phyloP scores from a whole-genome alignment of 495 filamentous ascomycete species.

The Immersiella caudata region DNA sequence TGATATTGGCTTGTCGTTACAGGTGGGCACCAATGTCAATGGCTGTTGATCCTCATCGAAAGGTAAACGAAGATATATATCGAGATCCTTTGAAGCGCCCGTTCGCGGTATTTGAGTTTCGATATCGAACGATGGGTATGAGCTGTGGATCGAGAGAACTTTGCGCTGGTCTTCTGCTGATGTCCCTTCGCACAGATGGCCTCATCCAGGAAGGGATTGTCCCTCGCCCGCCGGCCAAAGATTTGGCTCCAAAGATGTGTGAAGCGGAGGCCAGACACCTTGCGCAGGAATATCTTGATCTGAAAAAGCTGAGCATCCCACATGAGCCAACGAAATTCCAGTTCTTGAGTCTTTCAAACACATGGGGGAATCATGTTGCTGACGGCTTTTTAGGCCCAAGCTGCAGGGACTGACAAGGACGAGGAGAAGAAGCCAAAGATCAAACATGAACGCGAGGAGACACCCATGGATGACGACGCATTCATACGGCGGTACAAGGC shows the following conservation, averaged over 20 bases:
- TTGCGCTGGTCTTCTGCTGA: too few species aligned
- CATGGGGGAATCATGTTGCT: not conserved
- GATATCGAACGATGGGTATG: constrained; percentile 24
- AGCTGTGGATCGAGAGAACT: too few species aligned
- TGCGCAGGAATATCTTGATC: not conserved
- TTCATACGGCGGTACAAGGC: not conserved
- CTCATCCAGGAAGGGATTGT: not conserved
- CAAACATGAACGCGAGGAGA: not conserved
- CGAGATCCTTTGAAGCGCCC: constrained; percentile 10
- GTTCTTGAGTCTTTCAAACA: not conserved
- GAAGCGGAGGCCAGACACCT: not conserved
- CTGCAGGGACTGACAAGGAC: not conserved
- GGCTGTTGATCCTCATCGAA: too few species aligned
- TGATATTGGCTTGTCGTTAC: too few species aligned
- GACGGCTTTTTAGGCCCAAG: not conserved
- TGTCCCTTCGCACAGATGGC: too few species aligned
- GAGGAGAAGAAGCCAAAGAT: not conserved
- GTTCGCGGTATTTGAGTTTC: constrained; percentile 27
- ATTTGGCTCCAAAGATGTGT: not conserved
- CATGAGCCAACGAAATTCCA: not conserved
- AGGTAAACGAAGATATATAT: not conserved
- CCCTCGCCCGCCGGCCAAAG: not conserved
- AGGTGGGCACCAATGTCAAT: too few species aligned
- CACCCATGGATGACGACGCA: not conserved
- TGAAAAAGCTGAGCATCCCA: not conserved